Conservation (phyloP, 2,329 filamentous ascomycete genomes). For the Aureobasidium sp. region DNA sequence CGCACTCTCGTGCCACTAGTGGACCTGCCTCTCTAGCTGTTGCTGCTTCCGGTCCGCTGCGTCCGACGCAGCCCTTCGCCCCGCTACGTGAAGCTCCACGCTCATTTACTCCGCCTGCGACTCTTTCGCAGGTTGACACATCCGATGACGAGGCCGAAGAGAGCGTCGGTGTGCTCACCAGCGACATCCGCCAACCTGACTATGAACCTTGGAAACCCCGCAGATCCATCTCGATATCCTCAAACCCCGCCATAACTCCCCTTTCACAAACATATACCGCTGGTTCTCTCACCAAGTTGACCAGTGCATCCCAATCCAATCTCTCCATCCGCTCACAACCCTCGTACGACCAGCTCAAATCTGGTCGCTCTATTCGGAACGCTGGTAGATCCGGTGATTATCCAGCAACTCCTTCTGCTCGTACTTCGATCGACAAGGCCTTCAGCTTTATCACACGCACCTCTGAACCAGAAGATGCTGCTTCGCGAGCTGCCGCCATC, state of each 20-base stretch:
- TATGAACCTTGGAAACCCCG: conserved; percentile 32
- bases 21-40: conserved; percentile 47
- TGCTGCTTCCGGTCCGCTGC: conserved; percentile 36
- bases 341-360: conserved; percentile 14
- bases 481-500: conserved; percentile 49
- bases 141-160: conserved; percentile 37
- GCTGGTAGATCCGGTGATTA: conserved; percentile 45
- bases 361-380: conserved; percentile 40
- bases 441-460: conserved; percentile 44
- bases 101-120: conserved; percentile 49
- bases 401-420: conserved; percentile 43
- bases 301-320: conserved; percentile 47
- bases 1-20: conserved; percentile 48
- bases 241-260: conserved; percentile 20
- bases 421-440: conserved; percentile 51
- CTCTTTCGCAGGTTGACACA: conserved; percentile 43
- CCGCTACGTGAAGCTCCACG: conserved; percentile 44
- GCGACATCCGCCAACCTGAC: conserved; percentile 35
- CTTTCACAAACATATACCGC: conserved; percentile 28
- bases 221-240: conserved; percentile 39
- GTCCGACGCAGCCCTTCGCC: conserved; percentile 46
- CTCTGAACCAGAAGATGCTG: conserved; percentile 33
- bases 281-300: conserved; percentile 40
- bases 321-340: conserved; percentile 37
- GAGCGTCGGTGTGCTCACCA: conserved; percentile 37